phyloP scores from a whole-genome alignment of 2,329 filamentous ascomycete genomes.

The Pezicula rhizophila region DNA sequence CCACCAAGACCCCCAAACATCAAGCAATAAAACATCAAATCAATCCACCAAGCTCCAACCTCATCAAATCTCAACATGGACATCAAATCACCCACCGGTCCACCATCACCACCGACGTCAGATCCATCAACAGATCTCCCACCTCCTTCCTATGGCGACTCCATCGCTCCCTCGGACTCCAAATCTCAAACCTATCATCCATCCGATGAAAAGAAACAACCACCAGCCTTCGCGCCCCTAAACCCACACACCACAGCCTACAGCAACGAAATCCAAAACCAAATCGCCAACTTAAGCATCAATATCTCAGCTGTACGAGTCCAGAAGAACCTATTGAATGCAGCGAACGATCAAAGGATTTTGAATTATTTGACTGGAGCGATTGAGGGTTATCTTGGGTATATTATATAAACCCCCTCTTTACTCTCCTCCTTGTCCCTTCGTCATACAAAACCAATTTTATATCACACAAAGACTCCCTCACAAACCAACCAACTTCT shows the following conservation, averaged over 20 bases:
- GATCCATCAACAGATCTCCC: conserved; percentile 14
- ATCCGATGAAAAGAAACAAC: conserved; percentile 9
- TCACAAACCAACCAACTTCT: not conserved
- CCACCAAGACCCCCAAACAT: too few species aligned
- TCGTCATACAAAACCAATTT: too few species aligned
- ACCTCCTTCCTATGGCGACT: conserved; percentile 4
- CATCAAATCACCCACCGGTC: conserved; percentile 1
- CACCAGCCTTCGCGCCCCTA: conserved; percentile 4
- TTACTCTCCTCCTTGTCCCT: conserved; percentile 13
- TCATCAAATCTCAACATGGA: not conserved
- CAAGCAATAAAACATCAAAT: too few species aligned
- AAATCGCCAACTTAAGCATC: conserved; percentile 15
- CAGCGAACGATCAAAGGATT: conserved; percentile 21
- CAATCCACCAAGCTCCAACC: too few species aligned
- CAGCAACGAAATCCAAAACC: conserved; percentile 18
- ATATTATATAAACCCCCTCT: conserved; percentile 5
- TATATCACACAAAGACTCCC: too few species aligned
- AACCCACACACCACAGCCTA: conserved; percentile 13
- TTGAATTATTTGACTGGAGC: too few species aligned
- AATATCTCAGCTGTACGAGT: conserved; percentile 16
- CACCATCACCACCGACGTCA: conserved; percentile 1
- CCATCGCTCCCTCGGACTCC: conserved; percentile 12
- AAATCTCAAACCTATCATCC: conserved; percentile 10
- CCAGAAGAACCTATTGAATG: conserved; percentile 15
- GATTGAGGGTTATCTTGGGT: too few species aligned